Evolutionary conservation across 1,139 yeast genomes (phyloP).

Genomic region (Debaryomyces coudertii): DNA sequence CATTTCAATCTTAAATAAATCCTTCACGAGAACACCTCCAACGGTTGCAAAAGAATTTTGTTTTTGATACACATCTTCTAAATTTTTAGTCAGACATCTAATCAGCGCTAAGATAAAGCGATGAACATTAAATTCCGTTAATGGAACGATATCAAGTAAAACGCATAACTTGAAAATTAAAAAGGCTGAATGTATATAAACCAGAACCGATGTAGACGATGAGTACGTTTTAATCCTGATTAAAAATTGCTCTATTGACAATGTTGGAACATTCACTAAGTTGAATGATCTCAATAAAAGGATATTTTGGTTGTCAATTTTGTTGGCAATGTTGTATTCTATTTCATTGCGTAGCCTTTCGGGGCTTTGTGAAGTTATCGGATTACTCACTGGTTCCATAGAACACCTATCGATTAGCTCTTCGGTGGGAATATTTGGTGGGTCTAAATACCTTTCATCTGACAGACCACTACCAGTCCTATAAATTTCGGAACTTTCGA

Average conservation of each 20-base stretch:
- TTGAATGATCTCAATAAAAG: constrained; percentile 40
- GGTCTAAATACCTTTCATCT: constrained; percentile 5
- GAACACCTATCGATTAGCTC: constrained; percentile 17
- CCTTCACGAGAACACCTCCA: constrained; percentile 46
- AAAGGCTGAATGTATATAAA: constrained; percentile 46
- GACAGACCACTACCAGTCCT: background rate
- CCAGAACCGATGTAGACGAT: constrained; percentile 43
- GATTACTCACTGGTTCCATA: background rate
- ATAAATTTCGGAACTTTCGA: constrained; percentile 12
- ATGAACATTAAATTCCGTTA: constrained; percentile 40
- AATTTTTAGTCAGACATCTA: constrained; percentile 47
- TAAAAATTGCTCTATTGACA: constrained; percentile 41
- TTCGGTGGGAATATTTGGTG: constrained; percentile 31
- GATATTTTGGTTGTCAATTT: constrained; percentile 24
- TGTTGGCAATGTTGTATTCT: constrained; percentile 19
- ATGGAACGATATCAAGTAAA: constrained; percentile 35
- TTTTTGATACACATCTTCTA: constrained; percentile 50
- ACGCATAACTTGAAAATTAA: constrained; percentile 42
- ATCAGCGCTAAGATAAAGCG: constrained; percentile 45
- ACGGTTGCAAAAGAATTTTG: constrained; percentile 49
- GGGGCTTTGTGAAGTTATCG: constrained; percentile 9
- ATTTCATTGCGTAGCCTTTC: constrained; percentile 26
- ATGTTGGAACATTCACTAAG: constrained; percentile 38
- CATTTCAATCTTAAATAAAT: constrained; percentile 44
- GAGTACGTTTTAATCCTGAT: constrained; percentile 46